Evolutionary conservation across 192 early-diverging fungal species (phyloP), one percentile per base, ranked within the genome.

Genomic region (Backusella macrospora): DNA sequence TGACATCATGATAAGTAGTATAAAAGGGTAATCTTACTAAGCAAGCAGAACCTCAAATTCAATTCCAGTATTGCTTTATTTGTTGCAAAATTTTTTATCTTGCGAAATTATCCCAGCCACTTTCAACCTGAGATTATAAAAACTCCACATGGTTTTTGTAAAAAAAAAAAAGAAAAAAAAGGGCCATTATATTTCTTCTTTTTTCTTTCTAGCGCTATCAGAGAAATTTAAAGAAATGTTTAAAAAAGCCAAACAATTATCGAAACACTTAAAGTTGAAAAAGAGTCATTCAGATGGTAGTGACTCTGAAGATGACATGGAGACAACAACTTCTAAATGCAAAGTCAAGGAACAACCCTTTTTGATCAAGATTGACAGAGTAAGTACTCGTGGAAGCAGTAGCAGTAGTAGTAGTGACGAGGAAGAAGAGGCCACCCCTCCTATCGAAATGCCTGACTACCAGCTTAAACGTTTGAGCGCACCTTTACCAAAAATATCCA

Each of bases 231-330:
- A 18, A 0, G n/a, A 40, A 16, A 68, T 68, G 66, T 68, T 68
- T 46, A 44, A 23, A 46, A 68, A 44, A 68, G 66, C 66, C 15
- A 68, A 68, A 46, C 45, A 23, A 46, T 29, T 68, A 47, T 68
- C 66, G 45, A 68, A 68, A 12, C 42, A 44, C 44, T 47, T 45
- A 45, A 45, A 68, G 3, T 47, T 45, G 45, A 68, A 18, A 47
- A 47, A 68, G 21, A 47, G 14, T 45, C 18, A 66, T 68, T 42
- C 44, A 21, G 18, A 46, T 23, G 26, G 23, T 26, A 47, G 13
- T 45, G 42, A 45, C 8, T 40, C 65, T 44, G 38, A 67, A 2
- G 52, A 59, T 59, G 52, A 59, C 52, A 59, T 59, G 21, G 52
- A 59, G 52, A 59, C 26, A 26, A 59, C 23, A 59, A 23, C 23